Evolutionary conservation across 2,329 filamentous ascomycete genomes (phyloP), one percentile per base, ranked within the genome.

Genomic region (Thielaviopsis musarum): DNA sequence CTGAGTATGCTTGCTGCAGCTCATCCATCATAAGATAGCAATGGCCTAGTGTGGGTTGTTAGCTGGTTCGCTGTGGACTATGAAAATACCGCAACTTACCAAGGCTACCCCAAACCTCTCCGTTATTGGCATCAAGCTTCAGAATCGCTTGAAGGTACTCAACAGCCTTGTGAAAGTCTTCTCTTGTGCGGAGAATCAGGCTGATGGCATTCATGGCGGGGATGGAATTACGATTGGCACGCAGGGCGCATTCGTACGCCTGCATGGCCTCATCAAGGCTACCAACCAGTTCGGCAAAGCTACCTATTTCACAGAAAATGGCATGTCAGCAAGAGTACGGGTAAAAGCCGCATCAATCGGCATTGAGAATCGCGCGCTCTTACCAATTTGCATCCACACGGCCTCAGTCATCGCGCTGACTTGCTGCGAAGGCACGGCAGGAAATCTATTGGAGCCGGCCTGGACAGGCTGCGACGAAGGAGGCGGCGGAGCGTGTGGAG

Each of bases 1-100:
- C 91, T 34, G 88, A 88, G 68, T 98, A 98, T 0, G 93, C 93
- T 69, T 97, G 90, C 72, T 97, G 93, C 38, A 97, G 74, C 67
- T 96, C 91, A 68, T 98, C 93, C 81, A 95, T 95, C 93, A 98
- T 98, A 26, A 98, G 77, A 69, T 91, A 95, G 73, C 93, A 97
- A 70, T 97, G 93, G n/a, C 93, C 89, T 91, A 65, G 24, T 15
- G 52, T 30, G 9, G 21, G 15, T 51, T 5, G n/a, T 45, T 48
- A 59, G 48, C 19, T 41, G n/a, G 15, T 30, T 28, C n/a, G 34
- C 19, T 24, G 3, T 7, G 15, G 9, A 24, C 9, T 15, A 30
- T 45, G 1, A 53, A 13, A 54, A 19, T 15, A 53, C 21, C 19
- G 59, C 5, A 2, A 70, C 80, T 64, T 77, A 93, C 88, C 91